Percentiles rank a stretch among this genome's conserved stretches.
Conservation (phyloP, 805 yeast species). For the Sugiyamaella floridensis region DNA sequence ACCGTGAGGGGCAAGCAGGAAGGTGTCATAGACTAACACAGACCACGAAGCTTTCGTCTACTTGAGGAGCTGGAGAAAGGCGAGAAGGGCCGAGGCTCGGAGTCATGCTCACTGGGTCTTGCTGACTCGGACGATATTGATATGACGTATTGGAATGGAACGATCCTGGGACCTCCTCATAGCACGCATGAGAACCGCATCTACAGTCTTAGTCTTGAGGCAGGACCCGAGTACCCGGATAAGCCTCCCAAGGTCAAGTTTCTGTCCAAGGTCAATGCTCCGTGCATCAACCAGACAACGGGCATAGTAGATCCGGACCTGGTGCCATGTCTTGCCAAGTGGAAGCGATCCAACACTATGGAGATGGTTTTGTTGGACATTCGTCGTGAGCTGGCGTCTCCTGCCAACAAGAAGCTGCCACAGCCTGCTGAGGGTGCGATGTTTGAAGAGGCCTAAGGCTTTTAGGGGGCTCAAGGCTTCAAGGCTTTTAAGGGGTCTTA, state of each 20-base stretch:
- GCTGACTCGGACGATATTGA: constrained; percentile 84
- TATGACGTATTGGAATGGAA: constrained; percentile 96
- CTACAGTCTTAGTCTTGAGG: constrained; percentile 70
- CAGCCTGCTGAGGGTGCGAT: constrained; percentile 91
- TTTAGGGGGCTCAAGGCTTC: background rate
- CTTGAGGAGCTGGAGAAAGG: constrained; percentile 97
- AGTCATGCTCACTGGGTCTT: constrained; percentile 91
- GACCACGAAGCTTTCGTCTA: constrained; percentile 88
- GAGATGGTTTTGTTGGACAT: constrained; percentile 86
- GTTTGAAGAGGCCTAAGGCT: constrained; percentile 29
- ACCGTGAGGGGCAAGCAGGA: background rate
- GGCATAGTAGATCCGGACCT: constrained; percentile 48
- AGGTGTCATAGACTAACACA: constrained; percentile 7
- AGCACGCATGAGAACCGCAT: constrained; percentile 87
- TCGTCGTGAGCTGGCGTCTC: constrained; percentile 80
- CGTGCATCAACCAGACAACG: constrained; percentile 67
- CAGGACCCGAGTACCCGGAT: constrained; percentile 83
- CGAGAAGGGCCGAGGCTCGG: constrained; percentile 95
- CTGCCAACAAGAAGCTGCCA: constrained; percentile 71
- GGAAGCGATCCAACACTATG: constrained; percentile 91
- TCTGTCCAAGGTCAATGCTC: constrained; percentile 77
- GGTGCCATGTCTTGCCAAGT: constrained; percentile 64
- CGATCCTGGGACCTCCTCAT: constrained; percentile 96
- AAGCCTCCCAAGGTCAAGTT: constrained; percentile 79
- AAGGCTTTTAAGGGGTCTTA: background rate